Conservation (phyloP, 805 yeast species). For the Cyberlindnera misumaiensis region DNA sequence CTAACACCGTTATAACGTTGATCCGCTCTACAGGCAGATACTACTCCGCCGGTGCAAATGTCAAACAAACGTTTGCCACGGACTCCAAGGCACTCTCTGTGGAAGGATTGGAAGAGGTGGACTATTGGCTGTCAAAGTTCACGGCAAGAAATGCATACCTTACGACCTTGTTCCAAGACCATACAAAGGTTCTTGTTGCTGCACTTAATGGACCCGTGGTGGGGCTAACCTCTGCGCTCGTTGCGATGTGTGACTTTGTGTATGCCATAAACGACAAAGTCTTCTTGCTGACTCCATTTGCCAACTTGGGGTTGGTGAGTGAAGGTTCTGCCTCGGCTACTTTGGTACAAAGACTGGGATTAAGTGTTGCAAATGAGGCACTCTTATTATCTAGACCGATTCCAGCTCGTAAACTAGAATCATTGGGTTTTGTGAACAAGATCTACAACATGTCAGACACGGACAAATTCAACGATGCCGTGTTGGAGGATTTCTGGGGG, state of each 20-base stretch:
- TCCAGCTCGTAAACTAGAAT: conserved; percentile 45
- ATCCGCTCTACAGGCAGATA: conserved; percentile 66
- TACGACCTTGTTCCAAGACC: conserved; percentile 62
- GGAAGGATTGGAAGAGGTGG: conserved; percentile 25
- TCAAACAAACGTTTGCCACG: conserved; percentile 26
- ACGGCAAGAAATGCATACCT: conserved; percentile 67
- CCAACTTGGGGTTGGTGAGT: conserved; percentile 73
- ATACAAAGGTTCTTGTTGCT: conserved; percentile 60
- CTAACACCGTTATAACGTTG: conserved; percentile 55
- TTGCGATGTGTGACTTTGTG: conserved; percentile 69
- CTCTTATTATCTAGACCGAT: conserved; percentile 64
- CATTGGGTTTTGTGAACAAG: conserved; percentile 57
- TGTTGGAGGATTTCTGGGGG: conserved; percentile 32
- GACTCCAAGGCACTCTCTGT: conserved; percentile 6
- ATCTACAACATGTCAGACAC: conserved; percentile 38
- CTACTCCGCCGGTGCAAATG: conserved; percentile 84
- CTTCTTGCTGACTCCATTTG: conserved; percentile 67
- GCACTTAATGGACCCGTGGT: conserved; percentile 86
- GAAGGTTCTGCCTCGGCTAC: conserved; percentile 76
- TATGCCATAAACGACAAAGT: conserved; percentile 56
- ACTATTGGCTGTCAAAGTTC: conserved; percentile 48
- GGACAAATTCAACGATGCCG: conserved; percentile 40
- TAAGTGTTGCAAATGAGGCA: conserved; percentile 67
- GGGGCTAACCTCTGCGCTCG: conserved; percentile 70
- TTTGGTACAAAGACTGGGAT: conserved; percentile 62